Evolutionary conservation across 2,329 filamentous ascomycete genomes (phyloP).

Genomic region (Fusarium sp.): DNA sequence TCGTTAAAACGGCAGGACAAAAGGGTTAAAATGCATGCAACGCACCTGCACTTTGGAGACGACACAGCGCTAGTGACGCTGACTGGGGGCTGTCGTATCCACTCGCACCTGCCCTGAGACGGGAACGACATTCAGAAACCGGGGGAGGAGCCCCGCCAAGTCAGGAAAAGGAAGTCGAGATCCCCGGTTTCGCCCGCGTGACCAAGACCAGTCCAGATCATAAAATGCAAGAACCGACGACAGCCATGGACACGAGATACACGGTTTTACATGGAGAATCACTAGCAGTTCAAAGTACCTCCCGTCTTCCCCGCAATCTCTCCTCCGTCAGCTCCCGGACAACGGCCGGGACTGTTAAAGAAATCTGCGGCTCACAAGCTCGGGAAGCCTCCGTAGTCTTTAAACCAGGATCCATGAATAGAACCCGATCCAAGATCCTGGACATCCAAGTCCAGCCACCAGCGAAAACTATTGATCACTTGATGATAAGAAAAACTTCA

Average conservation of each 20-base stretch:
- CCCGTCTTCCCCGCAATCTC: slow-evolving; percentile 15
- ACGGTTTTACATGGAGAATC: slow-evolving; percentile 11
- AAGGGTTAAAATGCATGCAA: slow-evolving; percentile 31
- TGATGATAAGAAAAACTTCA: slow-evolving; percentile 10
- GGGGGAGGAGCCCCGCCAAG: slow-evolving; percentile 33
- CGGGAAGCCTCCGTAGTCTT: slow-evolving; percentile 34
- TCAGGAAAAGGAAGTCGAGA: slow-evolving; percentile 36
- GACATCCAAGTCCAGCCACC: background rate
- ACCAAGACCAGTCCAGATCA: slow-evolving; percentile 9
- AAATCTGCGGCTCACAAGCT: slow-evolving; percentile 19
- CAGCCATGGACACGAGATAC: background rate
- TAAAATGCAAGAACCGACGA: background rate
- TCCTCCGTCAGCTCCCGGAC: slow-evolving; percentile 32
- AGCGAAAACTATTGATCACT: slow-evolving; percentile 19
- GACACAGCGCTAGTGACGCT: slow-evolving; percentile 4
- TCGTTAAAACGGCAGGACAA: slow-evolving; percentile 31
- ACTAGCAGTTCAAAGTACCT: slow-evolving; percentile 6
- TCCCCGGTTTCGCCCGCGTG: slow-evolving; percentile 45
- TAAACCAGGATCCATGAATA: background rate
- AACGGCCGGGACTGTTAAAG: slow-evolving; percentile 16
- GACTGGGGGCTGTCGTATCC: slow-evolving; percentile 11
- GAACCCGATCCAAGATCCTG: slow-evolving; percentile 6
- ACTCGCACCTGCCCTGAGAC: slow-evolving; percentile 18
- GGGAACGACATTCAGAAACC: slow-evolving; percentile 15
- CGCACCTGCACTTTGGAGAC: slow-evolving; percentile 18